phyloP scores from a whole-genome alignment of 306 rosid genomes.

The Chamaecrista fasciculata region DNA sequence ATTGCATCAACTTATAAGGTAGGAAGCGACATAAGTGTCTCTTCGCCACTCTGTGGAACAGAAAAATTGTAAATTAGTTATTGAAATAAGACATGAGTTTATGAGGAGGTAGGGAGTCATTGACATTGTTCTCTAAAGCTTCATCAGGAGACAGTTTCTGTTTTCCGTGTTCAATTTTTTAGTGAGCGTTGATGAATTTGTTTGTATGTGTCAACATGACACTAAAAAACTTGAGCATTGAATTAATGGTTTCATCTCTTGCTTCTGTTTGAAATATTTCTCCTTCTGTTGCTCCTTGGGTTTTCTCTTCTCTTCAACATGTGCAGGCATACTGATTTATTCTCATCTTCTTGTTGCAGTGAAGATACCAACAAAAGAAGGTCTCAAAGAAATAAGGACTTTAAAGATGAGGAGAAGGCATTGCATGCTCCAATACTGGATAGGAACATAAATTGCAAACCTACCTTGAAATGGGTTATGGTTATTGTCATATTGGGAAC shows the following conservation, averaged over 20 bases:
- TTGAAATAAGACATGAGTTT: neutral
- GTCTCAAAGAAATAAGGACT: constrained; percentile 43
- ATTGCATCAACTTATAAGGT: neutral
- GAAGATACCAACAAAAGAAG: constrained; percentile 50
- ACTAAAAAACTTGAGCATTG: neutral
- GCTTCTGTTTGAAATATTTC: neutral
- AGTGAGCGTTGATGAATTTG: neutral
- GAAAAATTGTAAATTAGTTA: neutral
- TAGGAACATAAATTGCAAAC: constrained; percentile 57
- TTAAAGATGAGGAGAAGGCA: constrained; percentile 37
- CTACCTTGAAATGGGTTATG: constrained; percentile 63
- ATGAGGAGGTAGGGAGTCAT: neutral
- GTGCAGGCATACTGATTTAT: neutral
- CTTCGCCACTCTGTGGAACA: neutral
- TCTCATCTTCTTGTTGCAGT: constrained; percentile 33
- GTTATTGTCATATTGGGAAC: constrained; percentile 61
- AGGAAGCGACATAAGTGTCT: neutral
- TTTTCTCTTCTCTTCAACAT: constrained; percentile 5
- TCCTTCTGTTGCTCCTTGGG: constrained; percentile 5
- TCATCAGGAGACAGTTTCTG: neutral
- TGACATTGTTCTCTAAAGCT: neutral
- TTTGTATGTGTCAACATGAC: neutral
- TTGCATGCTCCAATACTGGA: neutral
- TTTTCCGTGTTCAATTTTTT: neutral
- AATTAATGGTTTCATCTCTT: neutral